phyloP scores from a whole-genome alignment of 1,284 basidiomycete genomes.

The Meira miltonrushii region DNA sequence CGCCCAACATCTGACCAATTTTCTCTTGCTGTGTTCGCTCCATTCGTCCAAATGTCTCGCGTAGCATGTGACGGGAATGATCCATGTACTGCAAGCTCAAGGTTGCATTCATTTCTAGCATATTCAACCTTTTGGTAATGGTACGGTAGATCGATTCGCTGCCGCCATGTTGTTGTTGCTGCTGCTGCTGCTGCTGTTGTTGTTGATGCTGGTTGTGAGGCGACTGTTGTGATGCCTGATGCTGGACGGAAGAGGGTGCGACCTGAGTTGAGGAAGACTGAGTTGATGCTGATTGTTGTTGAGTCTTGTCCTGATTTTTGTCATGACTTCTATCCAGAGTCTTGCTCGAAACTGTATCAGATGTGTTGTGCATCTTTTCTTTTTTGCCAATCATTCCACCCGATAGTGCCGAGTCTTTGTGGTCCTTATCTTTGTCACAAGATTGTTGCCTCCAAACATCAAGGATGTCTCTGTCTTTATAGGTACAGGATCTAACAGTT shows the following conservation, averaged over 20 bases:
- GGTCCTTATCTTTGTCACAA: no score
- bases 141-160: slow-evolving; percentile 83
- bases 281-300: no score
- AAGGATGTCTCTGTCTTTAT: no score
- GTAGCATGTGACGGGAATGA: slow-evolving; percentile 74
- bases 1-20: slow-evolving; percentile 65
- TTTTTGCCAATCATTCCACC: no score
- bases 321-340: no score
- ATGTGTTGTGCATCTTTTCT: no score
- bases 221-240: neutral
- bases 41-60: slow-evolving; percentile 70
- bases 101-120: slow-evolving; percentile 81
- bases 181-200: slow-evolving; percentile 22
- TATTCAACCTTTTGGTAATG: slow-evolving; percentile 85
- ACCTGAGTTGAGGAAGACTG: neutral
- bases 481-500: no score
- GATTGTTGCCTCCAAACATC: no score
- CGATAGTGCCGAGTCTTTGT: no score
- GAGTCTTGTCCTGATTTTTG: no score
- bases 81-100: slow-evolving; percentile 82
- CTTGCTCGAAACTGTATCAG: no score
- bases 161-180: slow-evolving; percentile 19
- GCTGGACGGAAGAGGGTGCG: neutral
- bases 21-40: slow-evolving; percentile 55
- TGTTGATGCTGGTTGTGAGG: slow-evolving; percentile 5